A percentile compares a stretch with the other conserved stretches of the same genome.
Conservation (phyloP, 345 rosid genomes). For the Bruguiera gymnorhiza region DNA sequence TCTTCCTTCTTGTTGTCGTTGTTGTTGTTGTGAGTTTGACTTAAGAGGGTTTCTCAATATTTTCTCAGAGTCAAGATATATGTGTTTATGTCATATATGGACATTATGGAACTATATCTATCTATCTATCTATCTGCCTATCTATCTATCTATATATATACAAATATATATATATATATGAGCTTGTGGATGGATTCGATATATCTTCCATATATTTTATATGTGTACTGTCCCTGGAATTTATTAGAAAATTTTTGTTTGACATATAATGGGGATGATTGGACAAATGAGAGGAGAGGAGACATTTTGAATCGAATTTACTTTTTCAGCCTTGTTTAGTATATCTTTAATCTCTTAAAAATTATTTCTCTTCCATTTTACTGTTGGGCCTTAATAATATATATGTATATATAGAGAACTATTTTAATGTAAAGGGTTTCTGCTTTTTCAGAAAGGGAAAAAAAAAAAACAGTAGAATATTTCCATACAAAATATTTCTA, state of each 20-base stretch:
- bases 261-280: conserved; percentile 45
- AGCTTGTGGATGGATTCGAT: conserved; percentile 2
- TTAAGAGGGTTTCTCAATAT: background rate
- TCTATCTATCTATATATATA: background rate
- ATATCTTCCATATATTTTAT: conserved; percentile 26
- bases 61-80: background rate
- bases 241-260: conserved; percentile 40
- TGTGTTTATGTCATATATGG: too few relatives aligned
- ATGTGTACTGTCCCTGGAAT: conserved; percentile 32
- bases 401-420: too few relatives aligned
- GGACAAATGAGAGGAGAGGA: conserved; percentile 38
- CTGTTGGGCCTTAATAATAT: background rate
- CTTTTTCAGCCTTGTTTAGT: conserved; percentile 2
- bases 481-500: too few relatives aligned
- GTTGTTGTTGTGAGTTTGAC: background rate
- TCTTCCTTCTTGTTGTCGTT: background rate
- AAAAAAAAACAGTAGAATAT: too few relatives aligned
- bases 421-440: too few relatives aligned
- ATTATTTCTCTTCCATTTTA: background rate
- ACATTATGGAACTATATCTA: too few relatives aligned
- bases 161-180: too few relatives aligned
- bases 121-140: background rate
- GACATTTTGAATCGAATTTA: conserved; percentile 44
- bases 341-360: background rate
- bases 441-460: too few relatives aligned